Base-by-base conservation (phyloP, 2,329 filamentous ascomycete species). In the Bipolaris oryzae region DNA sequence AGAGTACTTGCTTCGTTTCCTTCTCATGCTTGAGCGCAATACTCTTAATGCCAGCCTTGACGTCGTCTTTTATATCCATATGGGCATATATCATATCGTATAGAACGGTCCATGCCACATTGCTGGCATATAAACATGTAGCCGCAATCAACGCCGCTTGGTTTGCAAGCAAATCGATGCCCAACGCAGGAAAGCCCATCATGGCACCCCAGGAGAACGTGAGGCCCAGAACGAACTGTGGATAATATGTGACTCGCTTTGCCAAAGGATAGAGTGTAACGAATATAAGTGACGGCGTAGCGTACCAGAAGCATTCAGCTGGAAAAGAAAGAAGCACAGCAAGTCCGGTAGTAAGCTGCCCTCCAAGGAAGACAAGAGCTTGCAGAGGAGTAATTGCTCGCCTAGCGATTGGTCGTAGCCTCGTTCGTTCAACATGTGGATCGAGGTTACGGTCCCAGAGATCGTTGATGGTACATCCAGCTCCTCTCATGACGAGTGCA, bases 11-110 rank as follows among this genome's bases (percentile, higher is more conserved):
- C 76, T 95, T 96, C 1, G 91, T 93, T 59, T 92, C 84, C 5
- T 84, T 82, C 60, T 90, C 88, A 66, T 96, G 91, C 72, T 89
- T 89, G 37, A 96, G 80, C 1, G 90, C 92, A 66, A 96, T 95
- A 69, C 88, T 91, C 80, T 94, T 96, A 78, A 96, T 95, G 7
- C 92, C 92, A 0, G 89, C 91, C 75, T 92, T 92, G 59, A 82
- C 87, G 71, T 96, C 92, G 67, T 96, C 91, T 69, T 88, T 88
- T 74, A 94, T 89, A 69, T 96, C 92, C 87, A 95, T 94, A 73
- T 96, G 92, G 13, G 92, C 92, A 75, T 96, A 96, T 31, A 96
- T 92, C 86, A 95, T 96, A 74, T 96, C 92, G 74, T 96, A 96
- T 37, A 96, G 78, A 23, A 96, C 84, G 0, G 91, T 96, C 92